phyloP scores from a whole-genome alignment of 169 alveolate species.

The Plasmodium reichenowi region DNA sequence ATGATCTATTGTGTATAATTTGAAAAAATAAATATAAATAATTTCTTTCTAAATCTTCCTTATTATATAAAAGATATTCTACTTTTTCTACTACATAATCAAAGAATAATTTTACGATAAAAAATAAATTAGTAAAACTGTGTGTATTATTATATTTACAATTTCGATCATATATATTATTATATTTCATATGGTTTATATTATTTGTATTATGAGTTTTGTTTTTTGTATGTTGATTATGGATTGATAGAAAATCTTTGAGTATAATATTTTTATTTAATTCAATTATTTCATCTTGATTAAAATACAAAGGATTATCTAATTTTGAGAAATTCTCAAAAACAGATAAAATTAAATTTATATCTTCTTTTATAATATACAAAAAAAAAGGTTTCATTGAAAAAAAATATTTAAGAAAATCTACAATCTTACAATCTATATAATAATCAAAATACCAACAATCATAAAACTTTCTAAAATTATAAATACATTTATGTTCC shows the following conservation, averaged over 20 bases:
- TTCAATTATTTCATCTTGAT: constrained; percentile 67
- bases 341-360: constrained; percentile 38
- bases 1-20: constrained; percentile 54
- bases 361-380: constrained; percentile 23
- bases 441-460: constrained; percentile 74
- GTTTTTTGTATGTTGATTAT: constrained; percentile 13
- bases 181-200: too few relatives aligned
- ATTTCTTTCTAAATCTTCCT: constrained; percentile 74
- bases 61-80: constrained; percentile 61
- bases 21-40: constrained; percentile 54
- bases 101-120: constrained; percentile 42
- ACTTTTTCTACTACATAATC: constrained; percentile 62
- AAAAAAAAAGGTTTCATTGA: constrained; percentile 29
- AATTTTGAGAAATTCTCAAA: constrained; percentile 15
- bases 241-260: constrained; percentile 18
- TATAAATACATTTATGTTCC: constrained; percentile 54
- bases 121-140: constrained; percentile 3
- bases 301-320: constrained; percentile 26
- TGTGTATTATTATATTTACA: too few relatives aligned
- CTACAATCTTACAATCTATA: constrained; percentile 36
- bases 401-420: constrained; percentile 42
- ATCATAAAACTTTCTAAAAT: constrained; percentile 65
- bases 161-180: too few relatives aligned
- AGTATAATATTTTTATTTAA: constrained; percentile 27
- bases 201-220: not conserved